These are phyloP conservation scores for Trichoderma atrobrunneum DNA, from an alignment of 2,329 filamentous ascomycete species.

Conservation along the genomic window DNA sequence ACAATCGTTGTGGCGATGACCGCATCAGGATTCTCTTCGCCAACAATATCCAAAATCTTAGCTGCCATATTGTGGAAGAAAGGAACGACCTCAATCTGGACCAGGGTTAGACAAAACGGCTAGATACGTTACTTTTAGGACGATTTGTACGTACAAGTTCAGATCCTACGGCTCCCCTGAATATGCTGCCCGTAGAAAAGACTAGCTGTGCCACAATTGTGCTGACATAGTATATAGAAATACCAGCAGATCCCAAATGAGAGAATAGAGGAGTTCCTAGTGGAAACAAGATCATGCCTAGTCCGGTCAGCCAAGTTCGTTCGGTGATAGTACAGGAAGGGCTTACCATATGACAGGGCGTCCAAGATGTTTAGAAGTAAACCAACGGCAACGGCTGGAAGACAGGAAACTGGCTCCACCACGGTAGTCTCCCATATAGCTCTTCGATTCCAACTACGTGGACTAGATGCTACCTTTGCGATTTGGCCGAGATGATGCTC, in stretches of 20 bases:
- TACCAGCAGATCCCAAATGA: constrained; percentile 83
- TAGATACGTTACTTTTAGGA: background rate
- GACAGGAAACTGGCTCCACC: constrained; percentile 63
- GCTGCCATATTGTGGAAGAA: constrained; percentile 99
- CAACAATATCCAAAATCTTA: constrained; percentile 76
- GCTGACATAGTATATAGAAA: constrained; percentile 98
- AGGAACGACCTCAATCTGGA: constrained; percentile 88
- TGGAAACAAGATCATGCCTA: constrained; percentile 90
- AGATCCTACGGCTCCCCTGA: constrained; percentile 87
- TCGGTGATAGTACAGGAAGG: background rate
- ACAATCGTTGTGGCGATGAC: constrained; percentile 94
- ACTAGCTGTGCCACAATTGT: constrained; percentile 91
- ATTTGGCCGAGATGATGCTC: constrained; percentile 32
- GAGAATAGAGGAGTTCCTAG: constrained; percentile 83
- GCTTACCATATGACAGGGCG: constrained; percentile 82
- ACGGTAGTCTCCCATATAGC: constrained; percentile 63
- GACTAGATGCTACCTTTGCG: constrained; percentile 48
- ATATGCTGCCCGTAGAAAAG: constrained; percentile 83
- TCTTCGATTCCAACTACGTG: constrained; percentile 69
- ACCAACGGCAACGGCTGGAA: constrained; percentile 86
- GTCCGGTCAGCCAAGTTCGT: constrained; percentile 17
- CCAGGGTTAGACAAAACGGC: constrained; percentile 13
- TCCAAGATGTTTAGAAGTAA: constrained; percentile 90
- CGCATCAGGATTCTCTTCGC: constrained; percentile 75
- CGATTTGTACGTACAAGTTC: constrained; percentile 64